Conservation (phyloP, 2,329 filamentous ascomycete genomes). For the Ilyonectria mors-panacis region DNA sequence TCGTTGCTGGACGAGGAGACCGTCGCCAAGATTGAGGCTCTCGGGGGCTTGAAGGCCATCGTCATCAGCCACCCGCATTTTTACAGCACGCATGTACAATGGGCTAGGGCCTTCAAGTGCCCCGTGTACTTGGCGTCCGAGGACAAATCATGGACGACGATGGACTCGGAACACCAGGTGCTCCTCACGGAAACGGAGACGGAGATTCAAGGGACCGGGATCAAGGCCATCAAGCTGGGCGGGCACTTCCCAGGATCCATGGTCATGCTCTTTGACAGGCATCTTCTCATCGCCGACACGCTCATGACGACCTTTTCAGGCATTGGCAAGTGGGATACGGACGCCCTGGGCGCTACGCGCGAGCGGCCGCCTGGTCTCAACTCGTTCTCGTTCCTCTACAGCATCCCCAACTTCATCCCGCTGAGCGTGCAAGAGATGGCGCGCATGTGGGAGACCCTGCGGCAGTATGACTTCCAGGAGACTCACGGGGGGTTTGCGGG, state of each 20-base stretch:
- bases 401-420: slow-evolving; percentile 82
- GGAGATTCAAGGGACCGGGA: slow-evolving; percentile 61
- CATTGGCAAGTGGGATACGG: slow-evolving; percentile 60
- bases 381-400: slow-evolving; percentile 82
- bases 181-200: slow-evolving; percentile 63
- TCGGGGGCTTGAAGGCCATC: slow-evolving; percentile 80
- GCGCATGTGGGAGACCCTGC: slow-evolving; percentile 79
- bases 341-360: slow-evolving; percentile 55
- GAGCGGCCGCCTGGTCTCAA: slow-evolving; percentile 61
- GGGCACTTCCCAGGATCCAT: slow-evolving; percentile 86
- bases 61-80: slow-evolving; percentile 87
- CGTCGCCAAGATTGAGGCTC: slow-evolving; percentile 66
- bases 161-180: slow-evolving; percentile 59
- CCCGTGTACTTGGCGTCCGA: slow-evolving; percentile 78
- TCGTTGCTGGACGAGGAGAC: slow-evolving; percentile 78
- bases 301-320: slow-evolving; percentile 78
- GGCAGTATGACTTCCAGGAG: slow-evolving; percentile 72
- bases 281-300: slow-evolving; percentile 83
- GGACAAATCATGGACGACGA: slow-evolving; percentile 76
- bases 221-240: slow-evolving; percentile 77
- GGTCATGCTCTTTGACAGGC: slow-evolving; percentile 73
- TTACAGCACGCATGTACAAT: slow-evolving; percentile 82
- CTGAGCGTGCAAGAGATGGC: slow-evolving; percentile 74
- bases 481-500: slow-evolving; percentile 79
- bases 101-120: slow-evolving; percentile 78